Percentiles rank a stretch among this genome's conserved stretches.
Conservation (phyloP, 352 stramenopile genomes). For the Saprolegnia diclina region DNA sequence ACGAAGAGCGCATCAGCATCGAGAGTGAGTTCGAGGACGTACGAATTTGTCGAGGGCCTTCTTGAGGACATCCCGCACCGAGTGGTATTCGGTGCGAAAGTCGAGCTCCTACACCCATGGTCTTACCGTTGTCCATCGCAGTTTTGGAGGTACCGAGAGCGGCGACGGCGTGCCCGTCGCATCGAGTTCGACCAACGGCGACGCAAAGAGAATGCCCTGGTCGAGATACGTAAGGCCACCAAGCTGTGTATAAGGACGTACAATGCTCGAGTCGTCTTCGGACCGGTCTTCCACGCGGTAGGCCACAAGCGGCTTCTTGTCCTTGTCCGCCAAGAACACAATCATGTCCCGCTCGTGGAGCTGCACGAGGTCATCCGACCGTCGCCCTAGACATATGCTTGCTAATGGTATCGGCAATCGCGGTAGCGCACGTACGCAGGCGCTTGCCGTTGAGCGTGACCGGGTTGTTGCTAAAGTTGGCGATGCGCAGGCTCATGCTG, state of each 20-base stretch:
- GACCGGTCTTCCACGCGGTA: not conserved
- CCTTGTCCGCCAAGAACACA: not conserved
- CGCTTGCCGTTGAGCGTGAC: constrained; percentile 3
- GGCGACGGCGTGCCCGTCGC: not conserved
- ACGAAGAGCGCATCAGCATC: not conserved
- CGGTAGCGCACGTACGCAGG: constrained; percentile 1
- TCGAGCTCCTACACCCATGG: constrained; percentile 10
- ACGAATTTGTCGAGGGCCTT: not conserved
- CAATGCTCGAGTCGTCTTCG: not conserved
- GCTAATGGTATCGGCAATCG: no score
- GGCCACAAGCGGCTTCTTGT: not conserved
- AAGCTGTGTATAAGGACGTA: not conserved
- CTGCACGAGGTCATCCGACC: not conserved
- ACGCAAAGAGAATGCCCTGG: constrained; percentile 15
- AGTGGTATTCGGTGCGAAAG: not conserved
- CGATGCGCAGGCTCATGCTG: not conserved
- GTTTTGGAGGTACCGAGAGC: not conserved
- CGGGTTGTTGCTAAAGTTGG: not conserved
- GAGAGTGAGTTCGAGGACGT: not conserved
- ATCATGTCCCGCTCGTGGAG: constrained; percentile 1
- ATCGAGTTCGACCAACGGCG: constrained; percentile 14
- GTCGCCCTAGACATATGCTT: not conserved
- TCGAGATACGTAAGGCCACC: not conserved
- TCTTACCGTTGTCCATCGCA: not conserved
- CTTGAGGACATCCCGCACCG: not conserved